A percentile compares a stretch with the other conserved stretches of the same genome.
Evolutionary conservation across 23 red algal genomes (phyloP).

Genomic region (Gracilaria domingensis): DNA sequence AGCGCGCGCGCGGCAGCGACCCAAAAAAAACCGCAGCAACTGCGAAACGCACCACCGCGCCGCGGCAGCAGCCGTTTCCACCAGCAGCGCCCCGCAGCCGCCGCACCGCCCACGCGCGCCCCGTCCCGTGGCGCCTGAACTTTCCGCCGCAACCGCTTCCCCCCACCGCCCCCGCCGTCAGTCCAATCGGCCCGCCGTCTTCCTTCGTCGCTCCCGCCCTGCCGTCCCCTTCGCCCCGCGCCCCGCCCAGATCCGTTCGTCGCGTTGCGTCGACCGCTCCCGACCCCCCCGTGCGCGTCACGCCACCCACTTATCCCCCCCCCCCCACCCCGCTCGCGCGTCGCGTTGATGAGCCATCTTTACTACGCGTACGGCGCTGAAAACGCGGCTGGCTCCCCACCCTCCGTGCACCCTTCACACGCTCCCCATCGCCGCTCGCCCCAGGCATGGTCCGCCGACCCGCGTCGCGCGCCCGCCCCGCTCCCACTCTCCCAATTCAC

Average conservation of each 20-base stretch:
- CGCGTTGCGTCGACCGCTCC: background rate
- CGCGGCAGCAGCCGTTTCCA: background rate
- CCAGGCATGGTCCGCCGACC: constrained; percentile 39
- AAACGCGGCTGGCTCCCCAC: constrained; percentile 17
- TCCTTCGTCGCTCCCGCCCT: background rate
- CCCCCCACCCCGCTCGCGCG: background rate
- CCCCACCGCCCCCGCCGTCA: background rate
- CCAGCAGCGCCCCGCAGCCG: background rate
- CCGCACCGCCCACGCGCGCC: background rate
- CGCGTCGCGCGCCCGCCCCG: constrained; percentile 19
- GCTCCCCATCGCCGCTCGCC: constrained; percentile 32
- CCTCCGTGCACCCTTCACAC: constrained; percentile 15
- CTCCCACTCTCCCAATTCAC: constrained; percentile 31
- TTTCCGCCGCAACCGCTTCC: background rate
- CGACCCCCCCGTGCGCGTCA: background rate
- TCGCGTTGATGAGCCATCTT: constrained; percentile 54
- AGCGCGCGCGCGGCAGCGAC: background rate
- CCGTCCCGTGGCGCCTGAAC: background rate
- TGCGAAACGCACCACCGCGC: background rate
- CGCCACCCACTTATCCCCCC: background rate
- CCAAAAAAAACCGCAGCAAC: no score
- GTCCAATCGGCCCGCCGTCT: background rate
- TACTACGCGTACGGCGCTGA: constrained; percentile 53
- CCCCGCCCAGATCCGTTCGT: background rate
- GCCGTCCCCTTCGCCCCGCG: background rate